Percentiles rank a stretch among this genome's conserved stretches.
Evolutionary conservation across 2,329 filamentous ascomycete species (phyloP).

Genomic region (Orbilia ellipsospora): DNA sequence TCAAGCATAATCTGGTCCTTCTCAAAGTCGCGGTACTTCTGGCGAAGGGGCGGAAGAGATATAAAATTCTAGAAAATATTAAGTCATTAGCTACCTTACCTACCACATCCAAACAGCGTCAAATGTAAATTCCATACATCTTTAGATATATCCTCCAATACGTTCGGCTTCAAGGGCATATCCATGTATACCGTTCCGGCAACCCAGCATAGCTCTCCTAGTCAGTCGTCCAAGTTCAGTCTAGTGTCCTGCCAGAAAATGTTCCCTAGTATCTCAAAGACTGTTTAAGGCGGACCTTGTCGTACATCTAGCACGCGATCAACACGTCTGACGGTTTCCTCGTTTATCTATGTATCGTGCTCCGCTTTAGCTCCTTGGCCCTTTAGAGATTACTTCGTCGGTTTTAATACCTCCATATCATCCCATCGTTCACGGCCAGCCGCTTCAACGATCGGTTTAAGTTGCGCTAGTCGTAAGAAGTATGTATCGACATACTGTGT

Average conservation of each 20-base stretch:
- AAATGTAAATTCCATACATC: constrained; percentile 70
- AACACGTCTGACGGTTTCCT: constrained; percentile 78
- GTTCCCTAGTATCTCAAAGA: constrained; percentile 12
- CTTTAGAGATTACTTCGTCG: background rate
- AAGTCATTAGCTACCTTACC: background rate
- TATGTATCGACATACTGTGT: constrained; percentile 99
- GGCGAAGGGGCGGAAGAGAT: constrained; percentile 78
- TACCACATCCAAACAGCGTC: background rate
- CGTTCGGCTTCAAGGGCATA: constrained; percentile 94
- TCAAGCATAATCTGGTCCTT: constrained; percentile 85
- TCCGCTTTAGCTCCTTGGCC: background rate
- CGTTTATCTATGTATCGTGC: constrained; percentile 70
- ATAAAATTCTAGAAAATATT: constrained; percentile 77
- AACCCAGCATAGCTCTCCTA: constrained; percentile 84
- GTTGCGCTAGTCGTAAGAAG: constrained; percentile 85
- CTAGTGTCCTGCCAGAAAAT: background rate
- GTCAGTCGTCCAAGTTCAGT: background rate
- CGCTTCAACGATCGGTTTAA: constrained; percentile 84
- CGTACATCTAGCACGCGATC: constrained; percentile 93
- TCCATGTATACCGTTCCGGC: constrained; percentile 96
- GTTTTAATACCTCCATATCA: constrained; percentile 69
- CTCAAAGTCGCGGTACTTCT: constrained; percentile 75
- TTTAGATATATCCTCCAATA: constrained; percentile 92
- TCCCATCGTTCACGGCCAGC: constrained; percentile 81
- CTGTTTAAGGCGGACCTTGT: constrained; percentile 68